A percentile compares a stretch with the other conserved stretches of the same genome.
These are phyloP conservation scores for Chaetoscypha palmicola DNA, from an alignment of 2,329 filamentous ascomycete species.

Conservation along the genomic window DNA sequence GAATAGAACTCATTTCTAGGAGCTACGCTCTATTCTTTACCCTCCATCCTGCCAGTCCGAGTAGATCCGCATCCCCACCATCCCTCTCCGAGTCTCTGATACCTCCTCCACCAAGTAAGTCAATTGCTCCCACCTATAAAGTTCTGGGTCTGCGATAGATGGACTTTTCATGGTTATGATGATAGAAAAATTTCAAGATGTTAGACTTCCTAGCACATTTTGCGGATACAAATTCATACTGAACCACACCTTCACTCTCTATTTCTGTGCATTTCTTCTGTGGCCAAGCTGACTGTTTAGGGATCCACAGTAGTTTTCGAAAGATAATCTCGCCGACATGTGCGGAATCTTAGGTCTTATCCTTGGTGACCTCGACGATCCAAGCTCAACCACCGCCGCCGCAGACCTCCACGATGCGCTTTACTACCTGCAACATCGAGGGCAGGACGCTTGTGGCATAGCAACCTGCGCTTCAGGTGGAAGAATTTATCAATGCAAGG, in stretches of 20 bases:
- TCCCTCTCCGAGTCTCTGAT: too few species aligned
- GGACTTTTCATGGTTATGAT: constrained; percentile 18
- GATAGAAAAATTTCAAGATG: constrained; percentile 25
- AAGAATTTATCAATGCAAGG: constrained; percentile 82
- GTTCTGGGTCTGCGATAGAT: too few species aligned
- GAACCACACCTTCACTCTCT: constrained; percentile 9
- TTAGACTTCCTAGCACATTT: constrained; percentile 26
- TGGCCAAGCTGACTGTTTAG: too few species aligned
- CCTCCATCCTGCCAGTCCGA: not conserved
- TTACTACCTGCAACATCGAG: constrained; percentile 65
- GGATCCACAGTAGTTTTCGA: too few species aligned
- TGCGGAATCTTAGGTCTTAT: constrained; percentile 57
- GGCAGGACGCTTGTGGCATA: constrained; percentile 85
- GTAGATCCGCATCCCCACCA: too few species aligned
- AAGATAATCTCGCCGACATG: constrained; percentile 36
- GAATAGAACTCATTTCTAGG: not conserved
- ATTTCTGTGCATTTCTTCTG: too few species aligned
- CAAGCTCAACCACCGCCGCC: constrained; percentile 44
- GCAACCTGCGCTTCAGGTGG: constrained; percentile 68
- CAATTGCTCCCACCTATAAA: too few species aligned
- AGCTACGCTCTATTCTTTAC: not conserved
- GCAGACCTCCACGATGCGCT: constrained; percentile 63
- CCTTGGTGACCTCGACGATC: constrained; percentile 46
- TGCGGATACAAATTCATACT: constrained; percentile 23
- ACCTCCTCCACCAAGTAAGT: too few species aligned